Percentiles rank a stretch among this genome's conserved stretches.
These are phyloP conservation scores for Aureobasidium sp. DNA, from an alignment of 2,329 filamentous ascomycete species.

Conservation along the genomic window DNA sequence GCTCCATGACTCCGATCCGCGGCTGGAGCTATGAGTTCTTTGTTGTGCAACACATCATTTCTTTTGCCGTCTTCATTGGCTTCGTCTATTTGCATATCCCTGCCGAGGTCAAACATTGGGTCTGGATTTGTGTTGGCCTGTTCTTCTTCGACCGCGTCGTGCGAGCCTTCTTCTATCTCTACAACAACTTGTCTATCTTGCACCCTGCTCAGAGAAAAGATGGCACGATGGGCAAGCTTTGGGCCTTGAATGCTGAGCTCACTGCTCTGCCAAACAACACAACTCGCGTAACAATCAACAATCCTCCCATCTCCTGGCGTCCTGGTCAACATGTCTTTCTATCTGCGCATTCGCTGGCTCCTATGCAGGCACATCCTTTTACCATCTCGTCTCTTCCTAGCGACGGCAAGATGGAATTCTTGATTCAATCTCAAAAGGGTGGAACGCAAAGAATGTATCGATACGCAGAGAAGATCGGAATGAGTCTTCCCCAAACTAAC, in stretches of 20 bases:
- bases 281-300: conserved; percentile 50
- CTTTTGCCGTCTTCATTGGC: conserved; percentile 56
- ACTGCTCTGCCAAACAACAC: conserved; percentile 46
- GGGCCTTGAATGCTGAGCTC: conserved; percentile 17
- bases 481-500: conserved; percentile 20
- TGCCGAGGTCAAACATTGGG: conserved; percentile 45
- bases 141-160: conserved; percentile 57
- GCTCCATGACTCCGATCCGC: conserved; percentile 57
- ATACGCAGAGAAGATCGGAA: conserved; percentile 44
- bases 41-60: conserved; percentile 59
- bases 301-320: conserved; percentile 51
- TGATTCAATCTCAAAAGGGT: conserved; percentile 49
- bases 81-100: conserved; percentile 59
- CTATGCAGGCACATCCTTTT: conserved; percentile 58
- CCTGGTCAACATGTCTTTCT: conserved; percentile 59
- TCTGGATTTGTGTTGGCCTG: conserved; percentile 60
- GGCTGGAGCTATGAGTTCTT: conserved; percentile 64
- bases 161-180: conserved; percentile 34
- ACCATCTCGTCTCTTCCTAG: conserved; percentile 53
- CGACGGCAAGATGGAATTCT: conserved; percentile 50
- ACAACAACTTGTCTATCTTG: conserved; percentile 35
- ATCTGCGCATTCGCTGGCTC: conserved; percentile 49
- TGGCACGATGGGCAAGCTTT: conserved; percentile 16
- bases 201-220: conserved; percentile 28
- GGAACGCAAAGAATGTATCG: conserved; percentile 46